These are phyloP conservation scores for Leishmania gerbilli DNA, from an alignment of 208 protist species.

Conservation along the genomic window DNA sequence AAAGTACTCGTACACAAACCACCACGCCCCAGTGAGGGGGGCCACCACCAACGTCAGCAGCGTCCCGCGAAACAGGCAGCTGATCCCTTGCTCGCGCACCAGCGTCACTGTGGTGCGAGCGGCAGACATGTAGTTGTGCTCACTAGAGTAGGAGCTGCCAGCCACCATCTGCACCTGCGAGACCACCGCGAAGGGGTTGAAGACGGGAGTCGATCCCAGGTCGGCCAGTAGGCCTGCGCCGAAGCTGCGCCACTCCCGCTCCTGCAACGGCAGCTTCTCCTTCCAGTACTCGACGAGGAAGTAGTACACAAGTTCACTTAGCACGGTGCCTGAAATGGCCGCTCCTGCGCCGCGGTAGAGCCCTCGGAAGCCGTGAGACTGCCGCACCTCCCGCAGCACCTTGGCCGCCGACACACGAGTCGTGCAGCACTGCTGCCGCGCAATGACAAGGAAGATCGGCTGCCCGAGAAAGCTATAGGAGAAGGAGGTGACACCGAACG, in stretches of 20 bases:
- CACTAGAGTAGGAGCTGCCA: slow-evolving; percentile 49
- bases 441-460: slow-evolving; percentile 75
- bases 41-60: slow-evolving; percentile 69
- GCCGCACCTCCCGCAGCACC: slow-evolving; percentile 50
- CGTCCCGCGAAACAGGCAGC: slow-evolving; percentile 72
- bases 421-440: slow-evolving; percentile 75
- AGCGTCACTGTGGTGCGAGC: slow-evolving; percentile 59
- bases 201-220: slow-evolving; percentile 64
- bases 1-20: slow-evolving; percentile 81
- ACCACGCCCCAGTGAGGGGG: slow-evolving; percentile 80
- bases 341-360: slow-evolving; percentile 72
- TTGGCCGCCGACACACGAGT: slow-evolving; percentile 39
- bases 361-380: slow-evolving; percentile 50
- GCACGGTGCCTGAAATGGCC: slow-evolving; percentile 64
- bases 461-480: slow-evolving; percentile 67
- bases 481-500: slow-evolving; percentile 70
- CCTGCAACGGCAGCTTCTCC: slow-evolving; percentile 65
- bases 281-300: slow-evolving; percentile 74
- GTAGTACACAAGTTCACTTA: slow-evolving; percentile 84
- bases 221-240: slow-evolving; percentile 73
- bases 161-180: slow-evolving; percentile 89
- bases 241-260: slow-evolving; percentile 72
- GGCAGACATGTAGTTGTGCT: slow-evolving; percentile 79
- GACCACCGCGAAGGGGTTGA: slow-evolving; percentile 82
- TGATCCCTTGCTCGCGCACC: slow-evolving; percentile 56